These are phyloP conservation scores for Gossypium ekmanianum DNA, from an alignment of 345 rosid species.

Conservation along the genomic window DNA sequence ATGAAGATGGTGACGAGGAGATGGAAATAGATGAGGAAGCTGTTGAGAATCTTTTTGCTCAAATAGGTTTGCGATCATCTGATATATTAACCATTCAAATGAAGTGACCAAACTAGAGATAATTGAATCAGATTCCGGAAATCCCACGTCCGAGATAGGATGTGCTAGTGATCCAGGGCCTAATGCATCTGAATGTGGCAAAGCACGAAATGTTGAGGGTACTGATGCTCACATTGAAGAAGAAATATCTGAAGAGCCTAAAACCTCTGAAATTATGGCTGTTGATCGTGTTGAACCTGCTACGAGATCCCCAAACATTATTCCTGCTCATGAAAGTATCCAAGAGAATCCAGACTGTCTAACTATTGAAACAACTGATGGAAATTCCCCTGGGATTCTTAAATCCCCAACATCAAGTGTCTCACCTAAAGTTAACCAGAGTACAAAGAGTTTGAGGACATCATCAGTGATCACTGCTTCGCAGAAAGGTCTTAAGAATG, in stretches of 20 bases:
- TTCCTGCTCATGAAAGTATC: constrained; percentile 10
- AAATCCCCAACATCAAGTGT: constrained; percentile 78
- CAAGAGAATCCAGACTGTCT: constrained; percentile 17
- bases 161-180: constrained; percentile 24
- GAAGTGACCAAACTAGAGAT: constrained; percentile 27
- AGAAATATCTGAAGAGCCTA: constrained; percentile 42
- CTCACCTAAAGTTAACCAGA: constrained; percentile 64
- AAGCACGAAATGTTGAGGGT: constrained; percentile 38
- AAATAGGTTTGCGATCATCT: constrained; percentile 47
- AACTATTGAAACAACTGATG: constrained; percentile 21
- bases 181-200: constrained; percentile 20
- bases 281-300: constrained; percentile 29
- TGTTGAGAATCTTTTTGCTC: constrained; percentile 73
- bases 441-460: constrained; percentile 85
- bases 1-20: constrained; percentile 92
- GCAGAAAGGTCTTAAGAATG: constrained; percentile 50
- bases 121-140: constrained; percentile 23
- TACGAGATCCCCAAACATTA: constrained; percentile 20
- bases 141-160: constrained; percentile 24
- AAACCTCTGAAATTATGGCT: constrained; percentile 23
- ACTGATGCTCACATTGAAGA: constrained; percentile 69
- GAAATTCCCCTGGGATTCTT: constrained; percentile 32
- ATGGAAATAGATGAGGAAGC: constrained; percentile 99
- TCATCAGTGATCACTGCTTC: constrained; percentile 72
- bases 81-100: constrained; percentile 30